Percentiles rank a stretch among this genome's conserved stretches.
Evolutionary conservation across 345 rosid species (phyloP).

Genomic region (Citrus australasica): DNA sequence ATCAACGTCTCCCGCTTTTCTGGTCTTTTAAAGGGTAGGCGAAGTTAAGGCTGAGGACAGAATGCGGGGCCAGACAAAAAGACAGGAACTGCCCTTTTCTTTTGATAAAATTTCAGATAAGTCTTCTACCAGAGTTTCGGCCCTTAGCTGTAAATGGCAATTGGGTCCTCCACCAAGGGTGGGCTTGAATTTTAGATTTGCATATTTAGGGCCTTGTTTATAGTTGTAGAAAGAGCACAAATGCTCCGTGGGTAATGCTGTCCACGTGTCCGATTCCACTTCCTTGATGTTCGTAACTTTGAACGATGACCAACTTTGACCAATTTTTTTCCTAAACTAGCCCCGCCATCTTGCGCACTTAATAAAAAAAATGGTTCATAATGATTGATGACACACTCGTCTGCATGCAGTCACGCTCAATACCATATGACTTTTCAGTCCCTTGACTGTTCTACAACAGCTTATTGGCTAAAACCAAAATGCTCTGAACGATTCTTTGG

Average conservation of each 20-base stretch:
- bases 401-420: neutral
- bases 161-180: neutral
- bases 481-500: no score
- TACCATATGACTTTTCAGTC: no score
- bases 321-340: neutral
- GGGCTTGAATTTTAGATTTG: neutral
- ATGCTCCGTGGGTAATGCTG: conserved; percentile 26
- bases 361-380: neutral
- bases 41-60: conserved; percentile 17
- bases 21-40: conserved; percentile 47
- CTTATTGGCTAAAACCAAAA: neutral
- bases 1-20: conserved; percentile 74
- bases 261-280: conserved; percentile 23
- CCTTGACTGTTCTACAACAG: neutral
- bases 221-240: neutral
- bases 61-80: conserved; percentile 1
- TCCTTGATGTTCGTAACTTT: conserved; percentile 26
- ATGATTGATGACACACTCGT: neutral
- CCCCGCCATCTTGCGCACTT: neutral
- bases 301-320: conserved; percentile 19
- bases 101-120: conserved; percentile 3
- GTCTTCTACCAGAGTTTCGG: neutral
- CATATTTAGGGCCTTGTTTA: neutral
- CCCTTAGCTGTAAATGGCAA: neutral
- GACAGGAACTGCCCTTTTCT: conserved; percentile 26